Evolutionary conservation across 805 yeast genomes (phyloP), one percentile per base, ranked within the genome.

Genomic region (Peterozyma toletana): DNA sequence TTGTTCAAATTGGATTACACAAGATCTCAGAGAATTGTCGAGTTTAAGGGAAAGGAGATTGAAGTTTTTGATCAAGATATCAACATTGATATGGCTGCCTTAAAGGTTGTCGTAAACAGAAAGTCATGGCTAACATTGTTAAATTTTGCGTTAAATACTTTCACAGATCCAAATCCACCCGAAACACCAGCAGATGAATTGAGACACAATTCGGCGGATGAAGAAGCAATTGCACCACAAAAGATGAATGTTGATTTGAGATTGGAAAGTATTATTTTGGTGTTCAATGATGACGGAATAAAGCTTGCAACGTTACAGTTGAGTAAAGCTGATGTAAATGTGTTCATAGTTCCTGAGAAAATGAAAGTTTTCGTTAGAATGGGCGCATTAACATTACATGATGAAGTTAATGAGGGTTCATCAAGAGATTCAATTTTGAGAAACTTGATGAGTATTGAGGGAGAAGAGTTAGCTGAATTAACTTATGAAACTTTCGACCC

Each of bases 131-230:
- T 93, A 48, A 83, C 95, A 1, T 65, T 93, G 11, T 63, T 91
- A 50, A 91, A 89, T 58, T 93, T 83, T 58, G 70, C 85, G 2
- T 66, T 90, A 54, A 85, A 88, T 38, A 93, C 98, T 0, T 93
- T 93, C 58, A 84, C 96, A 0, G 83, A 83, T 60, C 96, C 96
- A 0, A 73, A 78, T 48, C 81, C 84, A 1, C 77, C 76, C 5
- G 79, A 77, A 37, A 66, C 79, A 1, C 86, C 87, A 1, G 83
- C 89, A 0, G 90, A 83, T 63, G 78, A 70, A 30, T 66, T 84
- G 46, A 77, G 82, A 44, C 90, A 84, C 53, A 83, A 83, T 53
- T 75, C 75, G 49, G 77, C 70, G n/a, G 64, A 71, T 33, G 76
- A 75, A 48, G 67, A 63, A 18, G 78, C 72, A 11, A 69, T 72